Conservation (phyloP, 2,329 filamentous ascomycete species). For the Hymenoscyphus linearis region DNA sequence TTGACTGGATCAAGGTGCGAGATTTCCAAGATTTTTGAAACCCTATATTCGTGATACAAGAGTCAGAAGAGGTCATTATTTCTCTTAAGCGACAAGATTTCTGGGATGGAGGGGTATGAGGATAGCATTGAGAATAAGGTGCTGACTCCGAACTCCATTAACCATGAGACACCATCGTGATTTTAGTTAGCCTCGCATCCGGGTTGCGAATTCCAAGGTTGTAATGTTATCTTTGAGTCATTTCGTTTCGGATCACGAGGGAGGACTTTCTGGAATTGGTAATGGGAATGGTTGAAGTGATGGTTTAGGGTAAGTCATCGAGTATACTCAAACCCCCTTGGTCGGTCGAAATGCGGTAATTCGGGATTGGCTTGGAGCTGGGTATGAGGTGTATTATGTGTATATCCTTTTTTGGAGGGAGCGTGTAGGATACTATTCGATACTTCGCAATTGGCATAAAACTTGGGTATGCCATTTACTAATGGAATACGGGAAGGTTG, state of each 20-base stretch:
- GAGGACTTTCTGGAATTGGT: background rate
- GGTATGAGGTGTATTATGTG: background rate
- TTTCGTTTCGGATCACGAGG: background rate
- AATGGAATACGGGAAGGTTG: too few species aligned
- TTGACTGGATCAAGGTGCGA: background rate
- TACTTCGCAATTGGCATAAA: too few species aligned
- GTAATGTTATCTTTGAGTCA: background rate
- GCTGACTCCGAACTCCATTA: slow-evolving; percentile 1
- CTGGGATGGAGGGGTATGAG: background rate
- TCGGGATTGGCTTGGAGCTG: background rate
- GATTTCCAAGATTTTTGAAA: background rate
- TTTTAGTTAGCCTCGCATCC: background rate
- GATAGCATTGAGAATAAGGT: background rate
- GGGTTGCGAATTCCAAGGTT: background rate
- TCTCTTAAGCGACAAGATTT: too few species aligned
- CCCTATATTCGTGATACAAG: too few species aligned
- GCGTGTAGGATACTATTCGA: background rate
- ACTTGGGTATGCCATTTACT: background rate
- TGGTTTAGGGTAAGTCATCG: too few species aligned
- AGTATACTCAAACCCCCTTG: background rate
- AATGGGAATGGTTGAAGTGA: too few species aligned
- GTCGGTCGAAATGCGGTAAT: background rate
- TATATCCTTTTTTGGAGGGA: background rate
- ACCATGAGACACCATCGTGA: background rate
- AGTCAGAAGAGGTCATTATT: background rate